phyloP scores from a whole-genome alignment of 2,329 filamentous ascomycete species.

The Aspergillus floridensis region DNA sequence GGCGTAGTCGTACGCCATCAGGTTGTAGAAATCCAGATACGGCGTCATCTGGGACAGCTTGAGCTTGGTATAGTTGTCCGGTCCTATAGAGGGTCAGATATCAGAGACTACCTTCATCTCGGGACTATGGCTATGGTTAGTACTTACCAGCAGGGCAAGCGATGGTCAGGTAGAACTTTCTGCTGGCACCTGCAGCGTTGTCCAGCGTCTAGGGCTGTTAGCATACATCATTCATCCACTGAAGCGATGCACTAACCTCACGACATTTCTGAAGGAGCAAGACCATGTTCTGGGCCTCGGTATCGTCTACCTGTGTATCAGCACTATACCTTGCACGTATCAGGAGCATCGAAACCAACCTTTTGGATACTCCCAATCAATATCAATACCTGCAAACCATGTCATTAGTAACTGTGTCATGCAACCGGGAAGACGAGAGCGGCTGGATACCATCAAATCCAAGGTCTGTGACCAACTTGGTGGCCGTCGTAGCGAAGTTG shows the following conservation, averaged over 20 bases:
- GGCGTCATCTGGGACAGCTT: constrained; percentile 45
- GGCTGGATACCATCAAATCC: constrained; percentile 59
- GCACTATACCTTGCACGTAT: not conserved
- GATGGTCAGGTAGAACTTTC: constrained; percentile 50
- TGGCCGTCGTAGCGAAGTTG: constrained; percentile 67
- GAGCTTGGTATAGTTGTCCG: constrained; percentile 43
- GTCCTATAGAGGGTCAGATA: constrained; percentile 26
- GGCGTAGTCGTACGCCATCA: constrained; percentile 83
- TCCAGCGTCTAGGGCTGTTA: constrained; percentile 34
- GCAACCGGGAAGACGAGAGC: not conserved
- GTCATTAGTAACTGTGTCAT: not conserved
- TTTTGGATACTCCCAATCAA: constrained; percentile 51
- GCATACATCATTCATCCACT: not conserved
- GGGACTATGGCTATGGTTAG: not conserved
- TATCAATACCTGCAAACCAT: constrained; percentile 37
- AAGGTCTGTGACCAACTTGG: constrained; percentile 72
- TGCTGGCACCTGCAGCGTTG: constrained; percentile 37
- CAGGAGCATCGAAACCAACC: constrained; percentile 19
- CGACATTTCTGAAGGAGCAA: constrained; percentile 44
- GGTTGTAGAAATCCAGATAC: constrained; percentile 54
- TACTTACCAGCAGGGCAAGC: constrained; percentile 47
- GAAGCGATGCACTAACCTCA: constrained; percentile 27
- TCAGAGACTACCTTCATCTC: not conserved
- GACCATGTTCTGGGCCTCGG: constrained; percentile 45
- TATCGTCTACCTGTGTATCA: constrained; percentile 34